A percentile compares a stretch with the other conserved stretches of the same genome.
These are phyloP conservation scores for Suhomyces bribrorum DNA, from an alignment of 1,139 yeast genomes.

Conservation along the genomic window DNA sequence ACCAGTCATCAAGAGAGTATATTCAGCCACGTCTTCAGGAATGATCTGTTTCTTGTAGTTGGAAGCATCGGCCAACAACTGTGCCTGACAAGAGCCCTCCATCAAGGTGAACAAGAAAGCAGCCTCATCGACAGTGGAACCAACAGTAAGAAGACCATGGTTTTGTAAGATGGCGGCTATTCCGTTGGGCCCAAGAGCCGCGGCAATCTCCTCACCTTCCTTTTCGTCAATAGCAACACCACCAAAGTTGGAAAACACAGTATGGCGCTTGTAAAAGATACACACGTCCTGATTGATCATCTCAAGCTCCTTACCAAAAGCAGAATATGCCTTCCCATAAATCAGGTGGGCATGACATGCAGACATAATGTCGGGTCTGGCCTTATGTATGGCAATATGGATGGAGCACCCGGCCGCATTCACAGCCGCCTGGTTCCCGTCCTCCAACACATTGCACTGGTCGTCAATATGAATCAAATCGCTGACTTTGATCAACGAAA, in stretches of 20 bases:
- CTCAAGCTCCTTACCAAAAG: slow-evolving; percentile 69
- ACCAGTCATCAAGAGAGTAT: slow-evolving; percentile 59
- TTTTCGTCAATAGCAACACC: slow-evolving; percentile 77
- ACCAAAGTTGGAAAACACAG: slow-evolving; percentile 70
- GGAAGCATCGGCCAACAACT: slow-evolving; percentile 63
- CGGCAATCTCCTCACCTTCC: slow-evolving; percentile 70
- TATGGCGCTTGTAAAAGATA: slow-evolving; percentile 62
- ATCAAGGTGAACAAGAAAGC: slow-evolving; percentile 64
- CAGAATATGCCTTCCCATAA: slow-evolving; percentile 73
- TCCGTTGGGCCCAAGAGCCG: slow-evolving; percentile 59
- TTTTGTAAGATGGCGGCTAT: slow-evolving; percentile 70
- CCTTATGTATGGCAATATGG: slow-evolving; percentile 74
- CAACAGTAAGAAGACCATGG: slow-evolving; percentile 80
- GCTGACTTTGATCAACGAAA: slow-evolving; percentile 64
- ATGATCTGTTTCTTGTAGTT: slow-evolving; percentile 34
- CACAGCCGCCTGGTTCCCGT: slow-evolving; percentile 65
- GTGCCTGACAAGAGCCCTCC: slow-evolving; percentile 73
- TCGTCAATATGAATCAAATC: slow-evolving; percentile 80
- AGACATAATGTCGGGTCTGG: slow-evolving; percentile 77
- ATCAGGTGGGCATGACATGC: slow-evolving; percentile 81
- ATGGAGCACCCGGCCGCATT: slow-evolving; percentile 83
- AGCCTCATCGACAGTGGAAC: slow-evolving; percentile 79
- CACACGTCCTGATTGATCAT: slow-evolving; percentile 84
- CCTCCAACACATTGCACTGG: slow-evolving; percentile 63
- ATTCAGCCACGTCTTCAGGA: slow-evolving; percentile 69